Base-by-base conservation (phyloP, 495 filamentous ascomycete species). In the Aspergillus saccharolyticus region DNA sequence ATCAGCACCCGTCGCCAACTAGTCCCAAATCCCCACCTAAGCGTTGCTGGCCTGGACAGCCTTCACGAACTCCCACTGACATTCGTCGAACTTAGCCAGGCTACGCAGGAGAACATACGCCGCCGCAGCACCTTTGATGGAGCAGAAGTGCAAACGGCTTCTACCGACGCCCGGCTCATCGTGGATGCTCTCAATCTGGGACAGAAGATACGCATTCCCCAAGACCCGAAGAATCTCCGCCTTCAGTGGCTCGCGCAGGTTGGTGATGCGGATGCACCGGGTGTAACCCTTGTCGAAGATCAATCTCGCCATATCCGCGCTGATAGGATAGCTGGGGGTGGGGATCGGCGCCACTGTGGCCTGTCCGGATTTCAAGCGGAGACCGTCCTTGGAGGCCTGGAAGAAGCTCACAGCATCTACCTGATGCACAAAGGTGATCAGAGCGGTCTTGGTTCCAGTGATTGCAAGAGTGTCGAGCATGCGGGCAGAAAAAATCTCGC, bases 271-370 rank as follows among this genome's bases (percentile, higher is more conserved):
- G 17, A 75, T 22, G 42, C 61, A 69, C 1, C 73, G 71, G 9
- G 68, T 75, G 30, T 65, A 61, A 0, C 67, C 71, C n/a, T 62
- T 16, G 1, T 63, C 19, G 1, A 17, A 17, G 25, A 75, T 61
- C 25, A 63, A 30, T 4, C 53, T 42, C 47, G 60, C 53, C 51
- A 70, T 62, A 1, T 62, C 56, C 9, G 47, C 30, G 0, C 56
- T 42, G 15, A 73, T 62, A 1, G 65, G 68, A 28, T 71, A 75
- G 0, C 71, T 75, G 5, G 73, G 66, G 3, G 73, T 75, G 30
- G 62, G 57, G 4, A 74, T 64, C 19, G 61, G 65, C 6, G 61
- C 52, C 1, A 70, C 68, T 20, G 55, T 57, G 21, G 57, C 66
- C 17, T 25, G 49, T 14, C 33, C 25, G 16, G 63, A 50, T 0